These are phyloP conservation scores for Pythium vanterpoolii DNA, from an alignment of 352 stramenopile genomes.

Conservation along the genomic window DNA sequence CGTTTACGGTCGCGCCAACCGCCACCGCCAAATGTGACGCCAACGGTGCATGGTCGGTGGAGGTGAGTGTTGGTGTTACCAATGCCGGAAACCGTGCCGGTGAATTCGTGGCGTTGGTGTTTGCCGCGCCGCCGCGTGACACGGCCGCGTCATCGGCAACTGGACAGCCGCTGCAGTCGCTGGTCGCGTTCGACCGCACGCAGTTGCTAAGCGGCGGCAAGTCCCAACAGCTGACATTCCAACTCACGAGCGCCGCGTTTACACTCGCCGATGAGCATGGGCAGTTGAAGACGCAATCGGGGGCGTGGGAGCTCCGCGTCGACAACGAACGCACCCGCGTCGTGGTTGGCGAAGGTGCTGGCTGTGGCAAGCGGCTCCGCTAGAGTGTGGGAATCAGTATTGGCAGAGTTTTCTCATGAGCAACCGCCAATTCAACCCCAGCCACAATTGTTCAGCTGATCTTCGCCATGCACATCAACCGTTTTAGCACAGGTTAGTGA, in stretches of 20 bases:
- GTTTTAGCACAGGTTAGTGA: no score
- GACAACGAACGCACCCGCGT: slow-evolving; percentile 1
- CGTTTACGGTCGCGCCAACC: slow-evolving; percentile 37
- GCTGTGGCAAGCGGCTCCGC: neutral
- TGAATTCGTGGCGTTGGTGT: slow-evolving; percentile 34
- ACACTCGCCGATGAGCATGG: slow-evolving; percentile 35
- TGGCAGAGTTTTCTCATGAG: no score
- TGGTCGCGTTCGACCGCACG: slow-evolving; percentile 57
- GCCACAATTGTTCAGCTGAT: no score
- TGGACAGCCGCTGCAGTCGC: slow-evolving; percentile 40
- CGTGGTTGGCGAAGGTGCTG: neutral
- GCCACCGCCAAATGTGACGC: neutral
- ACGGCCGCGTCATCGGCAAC: neutral
- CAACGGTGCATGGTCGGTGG: slow-evolving; percentile 1
- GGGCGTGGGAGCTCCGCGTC: slow-evolving; percentile 35
- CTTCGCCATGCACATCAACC: no score
- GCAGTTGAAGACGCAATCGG: slow-evolving; percentile 30
- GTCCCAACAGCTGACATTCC: slow-evolving; percentile 21
- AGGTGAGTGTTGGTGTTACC: slow-evolving; percentile 35
- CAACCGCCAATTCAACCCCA: no score
- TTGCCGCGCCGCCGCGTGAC: slow-evolving; percentile 27
- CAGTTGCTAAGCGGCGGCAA: slow-evolving; percentile 28
- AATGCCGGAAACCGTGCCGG: slow-evolving; percentile 42
- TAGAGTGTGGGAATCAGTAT: no score
- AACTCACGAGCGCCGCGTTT: slow-evolving; percentile 38